Percentiles rank a stretch among this genome's conserved stretches.
phyloP scores from a whole-genome alignment of 1,284 basidiomycete species.

The Sporisorium iseilematis-ciliati region DNA sequence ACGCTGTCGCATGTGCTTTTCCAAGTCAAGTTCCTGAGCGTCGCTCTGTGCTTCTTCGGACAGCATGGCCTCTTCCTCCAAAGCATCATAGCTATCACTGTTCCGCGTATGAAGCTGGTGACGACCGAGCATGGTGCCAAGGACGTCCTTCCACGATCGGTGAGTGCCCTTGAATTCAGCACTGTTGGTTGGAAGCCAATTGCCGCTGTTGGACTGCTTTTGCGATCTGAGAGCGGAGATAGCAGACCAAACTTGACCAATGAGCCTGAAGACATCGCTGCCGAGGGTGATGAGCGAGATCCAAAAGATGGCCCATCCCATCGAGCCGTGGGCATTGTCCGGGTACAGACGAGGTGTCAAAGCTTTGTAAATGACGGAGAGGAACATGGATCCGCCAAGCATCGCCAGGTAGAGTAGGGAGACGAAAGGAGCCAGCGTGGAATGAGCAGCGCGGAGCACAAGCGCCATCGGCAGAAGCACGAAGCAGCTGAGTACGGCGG shows the following conservation, averaged over 20 bases:
- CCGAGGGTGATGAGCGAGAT: conserved; percentile 58
- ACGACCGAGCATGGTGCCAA: conserved; percentile 29
- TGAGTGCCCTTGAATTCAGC: neutral
- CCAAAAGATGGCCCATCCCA: conserved; percentile 56
- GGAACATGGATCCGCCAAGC: conserved; percentile 49
- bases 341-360: conserved; percentile 62
- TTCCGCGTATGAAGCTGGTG: neutral
- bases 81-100: conserved; percentile 38
- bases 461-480: conserved; percentile 61
- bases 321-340: conserved; percentile 54
- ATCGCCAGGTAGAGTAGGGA: conserved; percentile 55
- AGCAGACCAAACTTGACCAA: conserved; percentile 36
- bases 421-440: conserved; percentile 53
- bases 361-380: conserved; percentile 63
- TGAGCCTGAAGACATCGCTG: conserved; percentile 46
- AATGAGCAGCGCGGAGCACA: conserved; percentile 57
- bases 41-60: conserved; percentile 35
- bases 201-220: conserved; percentile 1
- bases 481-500: conserved; percentile 60
- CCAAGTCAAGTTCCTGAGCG: conserved; percentile 31
- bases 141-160: conserved; percentile 27
- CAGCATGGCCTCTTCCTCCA: conserved; percentile 46
- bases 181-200: conserved; percentile 19
- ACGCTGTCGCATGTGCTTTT: conserved; percentile 25
- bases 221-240: conserved; percentile 13